Conservation (phyloP, 2,329 filamentous ascomycete species). For the Colletotrichum navitas region DNA sequence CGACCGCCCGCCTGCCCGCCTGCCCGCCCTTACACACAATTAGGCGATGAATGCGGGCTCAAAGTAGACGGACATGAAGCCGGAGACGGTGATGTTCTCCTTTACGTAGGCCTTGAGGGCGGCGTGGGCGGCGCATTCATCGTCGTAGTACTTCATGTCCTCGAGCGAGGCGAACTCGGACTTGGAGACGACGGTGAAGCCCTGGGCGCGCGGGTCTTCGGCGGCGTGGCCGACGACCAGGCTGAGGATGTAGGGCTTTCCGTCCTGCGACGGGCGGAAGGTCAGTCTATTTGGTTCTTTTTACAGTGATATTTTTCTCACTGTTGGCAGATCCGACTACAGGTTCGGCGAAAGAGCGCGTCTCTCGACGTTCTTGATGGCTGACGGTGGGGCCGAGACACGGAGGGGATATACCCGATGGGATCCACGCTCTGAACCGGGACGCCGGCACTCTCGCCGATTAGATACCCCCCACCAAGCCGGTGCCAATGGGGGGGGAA, state of each 20-base stretch:
- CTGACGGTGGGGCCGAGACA: constrained; percentile 1
- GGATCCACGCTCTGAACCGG: background rate
- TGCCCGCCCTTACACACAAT: constrained; percentile 2
- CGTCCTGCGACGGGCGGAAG: constrained; percentile 64
- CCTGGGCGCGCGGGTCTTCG: constrained; percentile 71
- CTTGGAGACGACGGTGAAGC: constrained; percentile 74
- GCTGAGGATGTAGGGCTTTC: constrained; percentile 76
- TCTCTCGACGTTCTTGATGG: background rate
- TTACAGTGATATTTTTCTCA: background rate
- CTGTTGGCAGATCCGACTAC: background rate
- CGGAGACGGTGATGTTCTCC: constrained; percentile 50
- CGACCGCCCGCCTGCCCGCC: background rate
- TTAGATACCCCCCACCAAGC: background rate
- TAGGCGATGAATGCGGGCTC: constrained; percentile 49
- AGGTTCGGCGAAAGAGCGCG: too few relatives aligned
- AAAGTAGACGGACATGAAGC: constrained; percentile 57
- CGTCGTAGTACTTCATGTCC: constrained; percentile 79
- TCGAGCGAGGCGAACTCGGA: constrained; percentile 73
- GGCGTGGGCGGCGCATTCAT: constrained; percentile 59
- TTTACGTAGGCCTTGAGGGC: constrained; percentile 55
- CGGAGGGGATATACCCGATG: background rate
- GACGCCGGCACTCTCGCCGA: background rate
- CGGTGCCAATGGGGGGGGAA: too few relatives aligned
- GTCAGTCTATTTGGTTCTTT: background rate
- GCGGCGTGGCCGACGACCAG: constrained; percentile 66